Evolutionary conservation across 495 filamentous ascomycete species (phyloP).

Genomic region (Bacidia gigantensis): DNA sequence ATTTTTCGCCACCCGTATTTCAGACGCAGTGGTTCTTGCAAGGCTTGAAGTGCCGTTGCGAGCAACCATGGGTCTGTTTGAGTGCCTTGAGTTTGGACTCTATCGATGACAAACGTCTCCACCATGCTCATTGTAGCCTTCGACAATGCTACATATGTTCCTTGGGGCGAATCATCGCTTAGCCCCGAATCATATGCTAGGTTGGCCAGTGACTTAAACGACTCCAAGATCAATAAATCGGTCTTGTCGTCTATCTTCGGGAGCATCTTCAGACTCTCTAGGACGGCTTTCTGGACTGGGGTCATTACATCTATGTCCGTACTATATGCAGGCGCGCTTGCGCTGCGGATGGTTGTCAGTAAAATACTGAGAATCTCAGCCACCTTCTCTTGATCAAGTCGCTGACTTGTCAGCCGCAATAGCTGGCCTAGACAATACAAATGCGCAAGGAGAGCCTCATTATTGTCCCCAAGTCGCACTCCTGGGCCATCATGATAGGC

Average conservation of each 20-base stretch:
- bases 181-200: slow-evolving; percentile 43
- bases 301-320: slow-evolving; percentile 77
- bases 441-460: slow-evolving; percentile 68
- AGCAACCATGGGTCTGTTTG: slow-evolving; percentile 53
- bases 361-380: slow-evolving; percentile 39
- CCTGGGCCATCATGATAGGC: slow-evolving; percentile 29
- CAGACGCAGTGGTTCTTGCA: slow-evolving; percentile 51
- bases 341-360: slow-evolving; percentile 14
- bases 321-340: slow-evolving; percentile 34
- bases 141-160: slow-evolving; percentile 75
- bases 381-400: slow-evolving; percentile 46
- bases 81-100: slow-evolving; percentile 43
- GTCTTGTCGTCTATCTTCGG: slow-evolving; percentile 53
- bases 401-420: slow-evolving; percentile 59
- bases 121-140: slow-evolving; percentile 60
- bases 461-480: slow-evolving; percentile 40
- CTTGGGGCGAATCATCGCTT: slow-evolving; percentile 5
- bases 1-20: slow-evolving; percentile 53
- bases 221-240: slow-evolving; percentile 51
- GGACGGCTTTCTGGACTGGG: slow-evolving; percentile 56
- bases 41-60: slow-evolving; percentile 44
- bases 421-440: slow-evolving; percentile 62
- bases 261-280: slow-evolving; percentile 58
- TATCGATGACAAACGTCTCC: slow-evolving; percentile 32
- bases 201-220: slow-evolving; percentile 53